Conservation (phyloP, 768 basidiomycete species). For the Phanerochaete sordida region DNA sequence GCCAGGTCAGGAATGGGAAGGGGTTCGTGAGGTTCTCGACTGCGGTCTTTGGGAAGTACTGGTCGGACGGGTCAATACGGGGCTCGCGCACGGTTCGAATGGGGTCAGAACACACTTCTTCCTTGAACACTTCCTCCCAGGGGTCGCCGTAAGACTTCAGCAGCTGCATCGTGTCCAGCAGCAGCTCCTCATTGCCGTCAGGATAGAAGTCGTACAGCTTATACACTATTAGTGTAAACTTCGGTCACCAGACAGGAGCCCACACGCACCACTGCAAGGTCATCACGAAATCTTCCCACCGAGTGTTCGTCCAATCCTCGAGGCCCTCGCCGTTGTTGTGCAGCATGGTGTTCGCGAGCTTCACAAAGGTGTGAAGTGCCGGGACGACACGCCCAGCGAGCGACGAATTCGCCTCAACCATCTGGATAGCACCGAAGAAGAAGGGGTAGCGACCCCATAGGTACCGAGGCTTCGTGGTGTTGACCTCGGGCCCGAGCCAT, state of each 20-base stretch:
- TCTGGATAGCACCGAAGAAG: slow-evolving; percentile 56
- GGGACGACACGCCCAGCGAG: slow-evolving; percentile 43
- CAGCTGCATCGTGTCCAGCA: slow-evolving; percentile 51
- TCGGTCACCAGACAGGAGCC: not conserved
- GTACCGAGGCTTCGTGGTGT: slow-evolving; percentile 48
- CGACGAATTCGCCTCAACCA: slow-evolving; percentile 44
- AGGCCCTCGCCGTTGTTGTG: slow-evolving; percentile 46
- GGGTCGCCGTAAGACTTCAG: slow-evolving; percentile 50
- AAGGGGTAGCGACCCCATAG: slow-evolving; percentile 59
- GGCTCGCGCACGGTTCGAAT: not conserved
- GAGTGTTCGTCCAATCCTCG: slow-evolving; percentile 50
- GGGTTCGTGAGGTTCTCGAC: slow-evolving; percentile 40
- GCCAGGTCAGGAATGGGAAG: slow-evolving; percentile 46
- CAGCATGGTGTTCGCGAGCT: slow-evolving; percentile 51
- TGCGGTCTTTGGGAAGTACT: slow-evolving; percentile 46
- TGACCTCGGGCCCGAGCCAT: slow-evolving; percentile 55
- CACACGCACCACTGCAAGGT: slow-evolving; percentile 45
- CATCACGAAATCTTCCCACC: slow-evolving; percentile 60
- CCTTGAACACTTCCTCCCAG: slow-evolving; percentile 51
- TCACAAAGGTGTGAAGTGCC: slow-evolving; percentile 50
- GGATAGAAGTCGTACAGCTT: slow-evolving; percentile 57
- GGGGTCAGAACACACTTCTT: slow-evolving; percentile 28
- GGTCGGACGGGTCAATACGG: not conserved
- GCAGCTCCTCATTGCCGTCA: slow-evolving; percentile 41
- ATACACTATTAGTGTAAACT: not conserved